phyloP scores from a whole-genome alignment of 306 rosid species.

The Oemleria cerasiformis region DNA sequence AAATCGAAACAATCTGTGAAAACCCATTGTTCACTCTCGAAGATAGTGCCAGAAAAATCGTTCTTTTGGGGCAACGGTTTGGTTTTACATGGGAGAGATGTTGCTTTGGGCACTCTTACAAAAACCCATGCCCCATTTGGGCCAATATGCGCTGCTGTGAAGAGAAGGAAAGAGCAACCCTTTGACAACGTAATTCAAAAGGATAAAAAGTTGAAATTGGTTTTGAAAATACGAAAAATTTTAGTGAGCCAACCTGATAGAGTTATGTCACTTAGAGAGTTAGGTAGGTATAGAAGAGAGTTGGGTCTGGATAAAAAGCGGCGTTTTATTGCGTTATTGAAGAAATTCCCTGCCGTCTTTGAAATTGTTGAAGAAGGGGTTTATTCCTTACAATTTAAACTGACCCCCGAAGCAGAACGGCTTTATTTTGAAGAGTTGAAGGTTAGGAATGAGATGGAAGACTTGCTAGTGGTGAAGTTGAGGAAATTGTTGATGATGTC shows the following conservation, averaged over 20 bases:
- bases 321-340: conserved; percentile 62
- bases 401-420: conserved; percentile 74
- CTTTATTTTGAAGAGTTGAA: conserved; percentile 72
- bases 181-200: conserved; percentile 82
- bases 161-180: conserved; percentile 77
- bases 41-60: conserved; percentile 36
- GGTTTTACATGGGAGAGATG: conserved; percentile 32
- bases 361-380: conserved; percentile 74
- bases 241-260: conserved; percentile 63
- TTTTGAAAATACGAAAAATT: conserved; percentile 66
- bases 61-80: conserved; percentile 48
- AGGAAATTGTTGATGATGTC: conserved; percentile 92
- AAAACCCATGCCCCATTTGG: conserved; percentile 25
- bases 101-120: conserved; percentile 18
- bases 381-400: conserved; percentile 55
- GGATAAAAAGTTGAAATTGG: conserved; percentile 80
- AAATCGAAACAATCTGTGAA: conserved; percentile 32
- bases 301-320: conserved; percentile 63
- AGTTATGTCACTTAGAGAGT: conserved; percentile 64
- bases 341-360: conserved; percentile 75
- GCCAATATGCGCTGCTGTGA: conserved; percentile 66
- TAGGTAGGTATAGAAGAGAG: conserved; percentile 71
- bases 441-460: conserved; percentile 82
- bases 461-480: conserved; percentile 60
- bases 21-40: conserved; percentile 30